Evolutionary conservation across 257 asterid genomes (phyloP), one percentile per base, ranked within the genome.

Genomic region (Solanum ossicruentum): DNA sequence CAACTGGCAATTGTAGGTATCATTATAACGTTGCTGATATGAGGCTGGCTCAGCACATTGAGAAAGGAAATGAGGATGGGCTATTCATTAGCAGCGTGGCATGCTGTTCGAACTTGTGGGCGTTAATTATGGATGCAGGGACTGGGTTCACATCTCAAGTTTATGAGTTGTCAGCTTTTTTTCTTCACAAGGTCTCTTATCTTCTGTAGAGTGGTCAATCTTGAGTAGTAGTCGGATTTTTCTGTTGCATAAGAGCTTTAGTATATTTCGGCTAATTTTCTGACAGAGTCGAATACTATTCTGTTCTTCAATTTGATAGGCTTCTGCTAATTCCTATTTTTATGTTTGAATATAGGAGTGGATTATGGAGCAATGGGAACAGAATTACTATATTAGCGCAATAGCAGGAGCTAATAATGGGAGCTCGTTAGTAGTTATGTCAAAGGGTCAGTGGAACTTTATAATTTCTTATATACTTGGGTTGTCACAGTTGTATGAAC

Each of bases 351-450:
- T 63, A 61, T 84, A 92, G 94, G 97, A 93, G 67, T 93, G 94
- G 97, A 90, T 93, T 65, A 88, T 90, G 93, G 94, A 91, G 83
- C 92, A 91, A 56, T 93, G 94, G 96, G 93, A 93, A 86, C 88
- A 89, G 87, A 93, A 88, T 86, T 91, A 82, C 87, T 93, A 90
- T 87, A 91, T 91, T 63, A 93, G 93, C 79, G 91, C 95, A 2
- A 84, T 93, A 79, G 94, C 94, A 12, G 97, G 97, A 71, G 92
- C 92, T 56, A 86, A 83, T 84, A 92, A 93, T 83, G 97, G 94
- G 66, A 92, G 94, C 86, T 92, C 97, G 13, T 82, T 93, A 84
- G 92, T 92, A 10, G 91, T 93, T 26, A 93, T 93, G 97, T 93
- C 97, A 2, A 93, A 90, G 86, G 94, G 97, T 92, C 17, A 81